Evolutionary conservation across 352 stramenopile species (phyloP).

Genomic region (Globisporangium uncinulatum): DNA sequence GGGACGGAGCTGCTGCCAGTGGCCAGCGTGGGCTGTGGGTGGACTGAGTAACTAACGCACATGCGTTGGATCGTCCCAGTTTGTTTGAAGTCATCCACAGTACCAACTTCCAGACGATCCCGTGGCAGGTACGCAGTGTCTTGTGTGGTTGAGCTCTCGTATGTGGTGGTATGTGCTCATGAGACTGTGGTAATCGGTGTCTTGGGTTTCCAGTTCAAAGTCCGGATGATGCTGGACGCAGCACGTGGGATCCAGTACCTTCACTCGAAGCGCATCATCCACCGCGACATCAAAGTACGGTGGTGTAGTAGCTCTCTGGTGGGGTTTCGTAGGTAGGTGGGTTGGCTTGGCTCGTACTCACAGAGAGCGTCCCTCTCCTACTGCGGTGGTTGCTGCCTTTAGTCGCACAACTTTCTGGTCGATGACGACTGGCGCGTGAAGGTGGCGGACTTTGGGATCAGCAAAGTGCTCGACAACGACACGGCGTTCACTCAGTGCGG

Average conservation of each 20-base stretch:
- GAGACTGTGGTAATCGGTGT: too few species aligned
- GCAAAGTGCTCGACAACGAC: conserved; percentile 83
- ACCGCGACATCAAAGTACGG: conserved; percentile 86
- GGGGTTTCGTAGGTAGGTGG: too few species aligned
- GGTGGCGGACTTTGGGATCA: conserved; percentile 87
- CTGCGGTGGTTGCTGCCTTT: not conserved
- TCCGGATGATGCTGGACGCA: conserved; percentile 88
- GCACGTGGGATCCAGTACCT: conserved; percentile 86
- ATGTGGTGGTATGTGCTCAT: not conserved
- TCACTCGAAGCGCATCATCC: conserved; percentile 84
- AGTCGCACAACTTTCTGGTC: conserved; percentile 89
- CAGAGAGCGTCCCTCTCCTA: too few species aligned
- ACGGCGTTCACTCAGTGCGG: conserved; percentile 84
- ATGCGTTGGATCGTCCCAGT: conserved; percentile 23
- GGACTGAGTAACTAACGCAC: not conserved
- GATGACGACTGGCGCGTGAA: conserved; percentile 89
- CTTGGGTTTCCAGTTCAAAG: conserved; percentile 59
- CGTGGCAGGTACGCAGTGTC: conserved; percentile 62
- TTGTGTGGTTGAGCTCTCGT: too few species aligned
- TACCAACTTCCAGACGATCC: conserved; percentile 86
- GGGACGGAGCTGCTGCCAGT: not conserved
- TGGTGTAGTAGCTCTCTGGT: not conserved
- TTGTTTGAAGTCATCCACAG: conserved; percentile 88
- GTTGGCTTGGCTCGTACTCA: too few species aligned
- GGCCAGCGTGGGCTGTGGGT: not conserved